Evolutionary conservation across 306 rosid genomes (phyloP).

Genomic region (Mimosa pudica): DNA sequence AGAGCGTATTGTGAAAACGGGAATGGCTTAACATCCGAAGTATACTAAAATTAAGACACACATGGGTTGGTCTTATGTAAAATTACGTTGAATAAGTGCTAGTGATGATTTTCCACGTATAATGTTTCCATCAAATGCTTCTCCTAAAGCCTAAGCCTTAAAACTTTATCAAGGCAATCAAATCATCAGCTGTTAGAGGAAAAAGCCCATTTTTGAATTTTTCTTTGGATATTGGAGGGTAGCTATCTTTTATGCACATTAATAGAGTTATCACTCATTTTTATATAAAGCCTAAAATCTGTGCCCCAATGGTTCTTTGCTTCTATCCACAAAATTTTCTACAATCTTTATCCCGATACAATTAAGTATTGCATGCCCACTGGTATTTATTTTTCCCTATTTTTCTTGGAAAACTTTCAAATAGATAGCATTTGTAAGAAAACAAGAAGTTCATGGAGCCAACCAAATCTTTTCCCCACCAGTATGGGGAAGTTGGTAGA

Average conservation of each 20-base stretch:
- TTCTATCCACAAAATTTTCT: no score
- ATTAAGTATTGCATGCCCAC: neutral
- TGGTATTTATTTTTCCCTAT: neutral
- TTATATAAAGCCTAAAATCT: neutral
- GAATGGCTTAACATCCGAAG: neutral
- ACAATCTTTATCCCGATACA: neutral
- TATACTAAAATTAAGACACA: neutral
- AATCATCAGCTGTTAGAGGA: neutral
- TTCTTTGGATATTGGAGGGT: no score
- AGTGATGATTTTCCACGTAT: neutral
- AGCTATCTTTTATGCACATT: no score
- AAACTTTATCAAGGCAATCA: neutral
- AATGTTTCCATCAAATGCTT: neutral
- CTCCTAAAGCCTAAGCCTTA: neutral
- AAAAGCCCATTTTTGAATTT: neutral
- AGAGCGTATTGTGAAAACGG: neutral
- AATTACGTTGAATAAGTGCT: neutral
- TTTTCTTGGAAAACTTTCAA: neutral
- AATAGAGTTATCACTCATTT: neutral
- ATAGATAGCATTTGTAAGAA: neutral
- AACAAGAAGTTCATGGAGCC: neutral
- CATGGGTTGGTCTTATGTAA: neutral
- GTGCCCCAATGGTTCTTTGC: no score
- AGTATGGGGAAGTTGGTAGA: no score
- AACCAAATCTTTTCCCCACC: no score